These are phyloP conservation scores for Akanthomyces uredinophilus DNA, from an alignment of 2,329 filamentous ascomycete species.

Conservation along the genomic window DNA sequence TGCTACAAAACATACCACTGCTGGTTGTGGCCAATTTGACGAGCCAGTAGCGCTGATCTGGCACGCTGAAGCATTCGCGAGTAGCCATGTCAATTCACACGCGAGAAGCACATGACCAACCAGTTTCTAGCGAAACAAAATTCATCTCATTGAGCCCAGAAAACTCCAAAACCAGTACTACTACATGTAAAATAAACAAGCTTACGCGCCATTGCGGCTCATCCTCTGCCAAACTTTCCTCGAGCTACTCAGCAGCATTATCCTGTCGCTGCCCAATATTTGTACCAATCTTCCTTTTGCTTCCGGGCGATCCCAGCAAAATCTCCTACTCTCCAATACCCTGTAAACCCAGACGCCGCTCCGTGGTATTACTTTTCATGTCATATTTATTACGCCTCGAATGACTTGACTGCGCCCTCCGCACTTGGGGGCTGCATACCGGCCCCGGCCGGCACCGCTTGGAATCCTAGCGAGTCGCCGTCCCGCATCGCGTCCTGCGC, in stretches of 20 bases:
- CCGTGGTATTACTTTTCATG: conserved; percentile 12
- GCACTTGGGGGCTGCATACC: conserved; percentile 51
- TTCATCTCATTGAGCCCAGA: conserved; percentile 15
- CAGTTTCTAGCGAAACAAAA: background rate
- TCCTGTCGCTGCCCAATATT: conserved; percentile 12
- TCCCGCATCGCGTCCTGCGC: conserved; percentile 44
- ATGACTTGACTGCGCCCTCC: conserved; percentile 52
- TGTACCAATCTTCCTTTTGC: background rate
- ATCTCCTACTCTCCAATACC: background rate
- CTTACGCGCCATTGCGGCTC: background rate
- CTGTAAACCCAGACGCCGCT: conserved; percentile 14
- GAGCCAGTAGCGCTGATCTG: background rate
- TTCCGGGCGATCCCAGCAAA: conserved; percentile 5
- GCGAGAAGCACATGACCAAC: background rate
- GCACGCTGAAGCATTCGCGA: background rate
- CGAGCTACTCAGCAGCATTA: background rate
- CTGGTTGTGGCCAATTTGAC: background rate
- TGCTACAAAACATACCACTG: background rate
- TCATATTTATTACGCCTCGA: conserved; percentile 41
- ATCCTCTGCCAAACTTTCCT: background rate
- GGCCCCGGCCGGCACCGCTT: conserved; percentile 37
- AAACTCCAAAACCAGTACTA: conserved; percentile 14
- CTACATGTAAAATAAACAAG: conserved; percentile 15
- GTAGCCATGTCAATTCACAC: background rate
- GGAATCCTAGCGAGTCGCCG: conserved; percentile 50